These are phyloP conservation scores for Myxozyma melibiosi DNA, from an alignment of 805 yeast genomes.

Conservation along the genomic window DNA sequence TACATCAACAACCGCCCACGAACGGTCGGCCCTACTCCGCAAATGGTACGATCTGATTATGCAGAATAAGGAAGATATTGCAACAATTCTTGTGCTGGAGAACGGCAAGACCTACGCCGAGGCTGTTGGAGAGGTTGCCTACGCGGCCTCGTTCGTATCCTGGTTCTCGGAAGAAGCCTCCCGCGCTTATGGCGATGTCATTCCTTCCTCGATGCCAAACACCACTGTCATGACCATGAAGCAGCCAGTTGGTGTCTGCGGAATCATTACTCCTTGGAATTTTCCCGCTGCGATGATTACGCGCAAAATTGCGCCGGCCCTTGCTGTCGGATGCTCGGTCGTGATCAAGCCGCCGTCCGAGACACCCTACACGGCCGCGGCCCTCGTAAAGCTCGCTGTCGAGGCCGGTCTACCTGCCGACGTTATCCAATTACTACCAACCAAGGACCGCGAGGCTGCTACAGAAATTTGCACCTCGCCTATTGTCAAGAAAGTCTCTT, in stretches of 20 bases:
- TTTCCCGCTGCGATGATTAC: slow-evolving; percentile 63
- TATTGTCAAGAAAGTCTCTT: slow-evolving; percentile 63
- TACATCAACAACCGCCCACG: slow-evolving; percentile 58
- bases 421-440: slow-evolving; percentile 60
- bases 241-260: slow-evolving; percentile 81
- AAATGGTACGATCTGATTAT: slow-evolving; percentile 57
- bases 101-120: slow-evolving; percentile 78
- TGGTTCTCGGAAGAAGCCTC: slow-evolving; percentile 90
- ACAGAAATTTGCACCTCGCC: slow-evolving; percentile 66
- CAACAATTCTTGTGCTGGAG: slow-evolving; percentile 63
- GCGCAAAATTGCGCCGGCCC: slow-evolving; percentile 62
- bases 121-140: slow-evolving; percentile 65
- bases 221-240: slow-evolving; percentile 58
- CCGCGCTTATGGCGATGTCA: slow-evolving; percentile 63
- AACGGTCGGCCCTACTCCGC: slow-evolving; percentile 57
- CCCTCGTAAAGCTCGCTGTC: slow-evolving; percentile 60
- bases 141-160: slow-evolving; percentile 77
- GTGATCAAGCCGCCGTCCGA: slow-evolving; percentile 77
- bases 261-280: slow-evolving; percentile 82
- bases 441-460: slow-evolving; percentile 43
- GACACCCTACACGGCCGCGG: slow-evolving; percentile 74
- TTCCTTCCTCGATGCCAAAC: slow-evolving; percentile 42
- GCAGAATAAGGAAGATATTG: slow-evolving; percentile 66
- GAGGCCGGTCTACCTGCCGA: slow-evolving; percentile 76
- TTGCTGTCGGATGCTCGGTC: slow-evolving; percentile 75